phyloP scores from a whole-genome alignment of 345 rosid species.

The Salix caprea region DNA sequence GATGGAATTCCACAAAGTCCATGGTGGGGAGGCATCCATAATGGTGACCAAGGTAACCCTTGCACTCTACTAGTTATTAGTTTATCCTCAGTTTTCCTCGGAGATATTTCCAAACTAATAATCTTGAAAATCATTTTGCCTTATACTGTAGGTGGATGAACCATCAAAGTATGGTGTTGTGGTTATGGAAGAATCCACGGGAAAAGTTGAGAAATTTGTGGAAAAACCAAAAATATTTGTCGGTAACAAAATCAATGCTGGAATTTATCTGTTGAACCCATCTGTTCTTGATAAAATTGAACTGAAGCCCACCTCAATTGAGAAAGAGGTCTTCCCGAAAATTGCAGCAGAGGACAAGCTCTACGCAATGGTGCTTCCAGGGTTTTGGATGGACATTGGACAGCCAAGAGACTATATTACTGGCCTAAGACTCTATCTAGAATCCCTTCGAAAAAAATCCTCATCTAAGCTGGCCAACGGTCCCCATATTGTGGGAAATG shows the following conservation, averaged over 20 bases:
- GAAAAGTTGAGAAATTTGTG: constrained; percentile 82
- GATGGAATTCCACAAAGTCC: constrained; percentile 80
- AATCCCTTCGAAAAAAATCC: constrained; percentile 71
- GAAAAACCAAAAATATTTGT: constrained; percentile 90
- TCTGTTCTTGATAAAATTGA: constrained; percentile 84
- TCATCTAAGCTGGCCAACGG: constrained; percentile 63
- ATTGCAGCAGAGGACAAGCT: constrained; percentile 77
- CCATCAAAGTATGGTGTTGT: constrained; percentile 99
- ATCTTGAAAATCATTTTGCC: not conserved
- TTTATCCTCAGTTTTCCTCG: not conserved
- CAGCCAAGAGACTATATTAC: constrained; percentile 96
- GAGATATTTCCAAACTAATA: not conserved
- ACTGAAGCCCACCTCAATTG: constrained; percentile 92
- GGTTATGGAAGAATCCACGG: constrained; percentile 82
- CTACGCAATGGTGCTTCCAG: constrained; percentile 90
- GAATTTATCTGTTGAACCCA: constrained; percentile 84
- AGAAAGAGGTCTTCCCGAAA: constrained; percentile 93
- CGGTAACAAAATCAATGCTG: constrained; percentile 98
- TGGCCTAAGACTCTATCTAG: constrained; percentile 92
- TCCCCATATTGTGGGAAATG: constrained; percentile 70
- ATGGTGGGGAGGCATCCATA: constrained; percentile 97
- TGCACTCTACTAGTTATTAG: not conserved
- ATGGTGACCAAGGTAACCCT: constrained; percentile 94
- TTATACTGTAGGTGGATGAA: constrained; percentile 67
- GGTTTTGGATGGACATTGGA: constrained; percentile 99